These are phyloP conservation scores for Fusarium udum DNA, from an alignment of 2,329 filamentous ascomycete species.

Conservation along the genomic window DNA sequence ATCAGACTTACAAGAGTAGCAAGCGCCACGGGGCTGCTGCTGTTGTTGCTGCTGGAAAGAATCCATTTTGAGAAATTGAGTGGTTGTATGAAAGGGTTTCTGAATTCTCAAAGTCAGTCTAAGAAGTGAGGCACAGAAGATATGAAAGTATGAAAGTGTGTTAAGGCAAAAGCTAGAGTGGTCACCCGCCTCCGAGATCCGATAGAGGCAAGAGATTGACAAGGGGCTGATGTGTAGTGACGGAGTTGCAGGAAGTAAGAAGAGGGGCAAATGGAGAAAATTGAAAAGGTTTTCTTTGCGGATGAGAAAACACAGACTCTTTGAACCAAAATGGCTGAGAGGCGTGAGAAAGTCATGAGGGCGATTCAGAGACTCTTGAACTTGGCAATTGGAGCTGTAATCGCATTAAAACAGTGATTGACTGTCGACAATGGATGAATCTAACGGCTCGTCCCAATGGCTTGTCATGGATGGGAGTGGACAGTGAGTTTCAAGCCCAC, in stretches of 20 bases:
- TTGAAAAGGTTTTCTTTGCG: constrained; percentile 1
- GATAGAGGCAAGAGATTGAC: constrained; percentile 43
- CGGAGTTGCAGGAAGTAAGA: constrained; percentile 18
- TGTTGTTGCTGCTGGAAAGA: constrained; percentile 30
- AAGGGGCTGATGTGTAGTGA: constrained; percentile 36
- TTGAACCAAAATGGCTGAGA: constrained; percentile 1
- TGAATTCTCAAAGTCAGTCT: constrained; percentile 26
- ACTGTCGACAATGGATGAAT: background rate
- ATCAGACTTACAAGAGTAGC: constrained; percentile 61
- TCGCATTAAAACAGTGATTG: background rate
- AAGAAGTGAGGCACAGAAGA: background rate
- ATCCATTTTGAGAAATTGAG: constrained; percentile 53
- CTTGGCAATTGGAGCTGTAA: background rate
- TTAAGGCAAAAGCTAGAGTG: constrained; percentile 28
- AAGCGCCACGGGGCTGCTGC: constrained; percentile 54
- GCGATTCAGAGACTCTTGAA: background rate
- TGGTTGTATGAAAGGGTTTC: constrained; percentile 22
- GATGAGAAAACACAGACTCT: constrained; percentile 7
- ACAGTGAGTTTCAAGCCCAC: constrained; percentile 27
- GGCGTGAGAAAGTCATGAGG: background rate
- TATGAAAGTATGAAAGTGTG: constrained; percentile 4
- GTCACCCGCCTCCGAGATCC: constrained; percentile 35
- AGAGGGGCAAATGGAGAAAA: constrained; percentile 11
- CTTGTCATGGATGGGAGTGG: background rate
- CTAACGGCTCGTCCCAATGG: background rate